Conservation (phyloP, 208 protist genomes). For the Trypanosoma platydactyli region DNA sequence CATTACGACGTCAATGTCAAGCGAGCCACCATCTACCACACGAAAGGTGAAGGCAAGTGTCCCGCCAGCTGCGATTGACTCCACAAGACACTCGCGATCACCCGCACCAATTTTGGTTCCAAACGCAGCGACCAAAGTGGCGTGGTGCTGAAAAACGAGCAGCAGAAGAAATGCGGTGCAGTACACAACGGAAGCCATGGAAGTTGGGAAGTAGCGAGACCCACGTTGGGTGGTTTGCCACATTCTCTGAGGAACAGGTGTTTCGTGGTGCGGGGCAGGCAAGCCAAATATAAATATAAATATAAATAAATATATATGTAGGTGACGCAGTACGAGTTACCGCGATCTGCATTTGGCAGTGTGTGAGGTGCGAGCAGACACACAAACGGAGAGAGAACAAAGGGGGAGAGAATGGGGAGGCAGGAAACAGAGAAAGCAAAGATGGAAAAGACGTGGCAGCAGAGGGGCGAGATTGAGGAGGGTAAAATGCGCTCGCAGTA, state of each 20-base stretch:
- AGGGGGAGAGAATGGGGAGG: no score
- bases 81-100: slow-evolving; percentile 59
- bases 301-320: no score
- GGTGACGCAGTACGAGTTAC: no score
- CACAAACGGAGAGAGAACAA: no score
- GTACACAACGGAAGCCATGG: not conserved
- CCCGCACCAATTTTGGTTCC: slow-evolving; percentile 54
- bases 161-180: slow-evolving; percentile 5
- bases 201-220: not conserved
- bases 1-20: slow-evolving; percentile 66
- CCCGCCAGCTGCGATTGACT: slow-evolving; percentile 58
- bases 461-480: not conserved
- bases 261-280: no score
- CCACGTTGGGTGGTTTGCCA: not conserved
- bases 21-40: slow-evolving; percentile 70
- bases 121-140: slow-evolving; percentile 26
- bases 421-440: no score
- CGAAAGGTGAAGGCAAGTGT: slow-evolving; percentile 65
- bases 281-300: no score
- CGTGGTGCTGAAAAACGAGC: slow-evolving; percentile 2
- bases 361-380: no score
- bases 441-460: no score
- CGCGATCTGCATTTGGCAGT: no score
- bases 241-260: no score
- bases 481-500: no score